Evolutionary conservation across 1,284 basidiomycete species (phyloP).

Genomic region (Boletus semigastroideus): DNA sequence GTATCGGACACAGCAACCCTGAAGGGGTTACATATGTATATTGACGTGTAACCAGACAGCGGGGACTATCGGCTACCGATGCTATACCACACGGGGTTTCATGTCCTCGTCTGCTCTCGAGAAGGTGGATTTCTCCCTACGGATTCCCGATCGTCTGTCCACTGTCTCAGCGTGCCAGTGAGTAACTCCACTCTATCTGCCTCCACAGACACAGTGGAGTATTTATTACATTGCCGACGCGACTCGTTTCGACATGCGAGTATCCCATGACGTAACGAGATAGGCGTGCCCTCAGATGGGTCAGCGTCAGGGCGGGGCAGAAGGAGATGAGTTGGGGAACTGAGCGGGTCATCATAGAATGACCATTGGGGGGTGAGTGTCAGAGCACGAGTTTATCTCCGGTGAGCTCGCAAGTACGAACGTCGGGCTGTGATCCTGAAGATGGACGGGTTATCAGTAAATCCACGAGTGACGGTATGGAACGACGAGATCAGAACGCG

Average conservation of each 20-base stretch:
- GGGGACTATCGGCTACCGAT: constrained; percentile 1
- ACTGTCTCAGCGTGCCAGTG: background rate
- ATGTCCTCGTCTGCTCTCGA: background rate
- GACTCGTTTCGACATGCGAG: constrained; percentile 11
- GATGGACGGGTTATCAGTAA: background rate
- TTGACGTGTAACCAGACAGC: background rate
- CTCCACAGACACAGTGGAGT: background rate
- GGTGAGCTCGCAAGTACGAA: background rate
- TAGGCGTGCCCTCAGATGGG: background rate
- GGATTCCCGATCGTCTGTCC: background rate
- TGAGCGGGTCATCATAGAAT: no score
- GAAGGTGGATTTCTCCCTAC: background rate
- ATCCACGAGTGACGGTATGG: background rate
- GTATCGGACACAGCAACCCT: constrained; percentile 18
- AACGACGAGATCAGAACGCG: background rate
- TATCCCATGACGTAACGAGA: constrained; percentile 15
- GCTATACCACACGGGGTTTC: background rate
- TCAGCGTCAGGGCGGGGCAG: background rate
- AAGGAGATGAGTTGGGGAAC: background rate
- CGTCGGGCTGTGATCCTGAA: constrained; percentile 6
- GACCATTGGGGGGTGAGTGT: no score
- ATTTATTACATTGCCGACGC: constrained; percentile 9
- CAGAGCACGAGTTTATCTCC: background rate
- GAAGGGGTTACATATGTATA: constrained; percentile 4
- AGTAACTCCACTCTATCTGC: constrained; percentile 2